These are phyloP conservation scores for Primulina tabacum DNA, from an alignment of 257 asterid species.

Conservation along the genomic window DNA sequence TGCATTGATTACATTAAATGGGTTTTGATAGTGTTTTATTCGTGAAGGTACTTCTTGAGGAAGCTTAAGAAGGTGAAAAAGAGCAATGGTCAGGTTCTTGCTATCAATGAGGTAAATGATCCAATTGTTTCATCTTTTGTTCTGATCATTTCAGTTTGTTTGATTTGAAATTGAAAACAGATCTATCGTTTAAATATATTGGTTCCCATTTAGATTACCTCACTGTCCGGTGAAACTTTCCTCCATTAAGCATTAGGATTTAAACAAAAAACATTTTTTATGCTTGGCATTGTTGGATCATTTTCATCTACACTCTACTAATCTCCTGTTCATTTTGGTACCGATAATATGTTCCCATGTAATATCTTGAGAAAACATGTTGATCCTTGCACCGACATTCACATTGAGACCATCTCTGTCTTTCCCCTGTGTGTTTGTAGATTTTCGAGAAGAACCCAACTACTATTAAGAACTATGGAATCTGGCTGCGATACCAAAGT, in stretches of 20 bases:
- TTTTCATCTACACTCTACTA: neutral
- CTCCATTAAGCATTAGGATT: neutral
- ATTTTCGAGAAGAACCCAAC: slow-evolving; percentile 26
- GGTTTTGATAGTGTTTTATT: neutral
- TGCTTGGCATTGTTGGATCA: neutral
- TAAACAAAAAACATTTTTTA: too few species aligned
- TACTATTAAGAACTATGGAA: slow-evolving; percentile 20
- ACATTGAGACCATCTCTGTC: neutral
- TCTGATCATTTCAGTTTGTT: neutral
- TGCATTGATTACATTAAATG: neutral
- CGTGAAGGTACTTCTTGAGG: slow-evolving; percentile 21
- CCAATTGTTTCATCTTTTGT: too few species aligned
- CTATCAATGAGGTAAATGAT: slow-evolving; percentile 7
- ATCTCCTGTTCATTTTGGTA: neutral
- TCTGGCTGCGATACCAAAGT: slow-evolving; percentile 24
- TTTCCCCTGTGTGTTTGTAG: neutral
- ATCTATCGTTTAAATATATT: neutral
- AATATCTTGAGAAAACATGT: neutral
- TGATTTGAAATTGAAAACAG: too few species aligned
- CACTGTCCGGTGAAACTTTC: neutral
- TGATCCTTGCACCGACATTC: neutral
- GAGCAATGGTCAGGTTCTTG: slow-evolving; percentile 19
- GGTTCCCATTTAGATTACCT: neutral
- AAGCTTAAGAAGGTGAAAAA: slow-evolving; percentile 19
- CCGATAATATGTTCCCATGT: neutral